Conservation (phyloP, 148 eudicot species). For the Arbutus unedo region DNA sequence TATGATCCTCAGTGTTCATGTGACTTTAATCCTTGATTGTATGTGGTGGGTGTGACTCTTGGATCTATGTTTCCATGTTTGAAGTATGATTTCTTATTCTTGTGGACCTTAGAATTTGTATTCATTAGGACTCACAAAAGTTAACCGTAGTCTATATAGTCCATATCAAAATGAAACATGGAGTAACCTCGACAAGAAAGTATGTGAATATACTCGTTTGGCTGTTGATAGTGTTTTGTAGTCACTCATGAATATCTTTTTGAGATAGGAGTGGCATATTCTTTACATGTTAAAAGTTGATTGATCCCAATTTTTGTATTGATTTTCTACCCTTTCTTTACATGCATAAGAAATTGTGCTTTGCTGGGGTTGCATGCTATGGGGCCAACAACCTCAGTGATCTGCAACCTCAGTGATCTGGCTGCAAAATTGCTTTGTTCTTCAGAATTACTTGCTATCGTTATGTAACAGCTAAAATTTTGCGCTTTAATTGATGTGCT, state of each 20-base stretch:
- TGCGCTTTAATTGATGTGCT: neutral
- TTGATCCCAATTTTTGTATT: neutral
- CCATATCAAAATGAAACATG: neutral
- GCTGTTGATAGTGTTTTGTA: neutral
- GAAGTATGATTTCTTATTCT: neutral
- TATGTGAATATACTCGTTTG: neutral
- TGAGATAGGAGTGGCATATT: no score
- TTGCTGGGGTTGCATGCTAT: neutral
- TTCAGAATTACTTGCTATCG: neutral
- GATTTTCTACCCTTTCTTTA: neutral
- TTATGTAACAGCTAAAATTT: neutral
- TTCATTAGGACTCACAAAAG: neutral
- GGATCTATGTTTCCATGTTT: neutral
- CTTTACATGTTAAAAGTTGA: neutral
- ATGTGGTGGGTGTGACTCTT: neutral
- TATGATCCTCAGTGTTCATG: neutral
- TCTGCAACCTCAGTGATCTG: neutral
- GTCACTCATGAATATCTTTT: no score
- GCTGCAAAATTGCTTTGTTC: neutral
- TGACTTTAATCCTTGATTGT: neutral
- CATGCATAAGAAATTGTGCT: neutral
- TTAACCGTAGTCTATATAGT: neutral
- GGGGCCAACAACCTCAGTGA: neutral
- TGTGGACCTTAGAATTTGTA: neutral
- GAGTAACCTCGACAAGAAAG: neutral